Evolutionary conservation across 768 basidiomycete genomes (phyloP), one percentile per base, ranked within the genome.

Genomic region (Tremella yokohamensis): DNA sequence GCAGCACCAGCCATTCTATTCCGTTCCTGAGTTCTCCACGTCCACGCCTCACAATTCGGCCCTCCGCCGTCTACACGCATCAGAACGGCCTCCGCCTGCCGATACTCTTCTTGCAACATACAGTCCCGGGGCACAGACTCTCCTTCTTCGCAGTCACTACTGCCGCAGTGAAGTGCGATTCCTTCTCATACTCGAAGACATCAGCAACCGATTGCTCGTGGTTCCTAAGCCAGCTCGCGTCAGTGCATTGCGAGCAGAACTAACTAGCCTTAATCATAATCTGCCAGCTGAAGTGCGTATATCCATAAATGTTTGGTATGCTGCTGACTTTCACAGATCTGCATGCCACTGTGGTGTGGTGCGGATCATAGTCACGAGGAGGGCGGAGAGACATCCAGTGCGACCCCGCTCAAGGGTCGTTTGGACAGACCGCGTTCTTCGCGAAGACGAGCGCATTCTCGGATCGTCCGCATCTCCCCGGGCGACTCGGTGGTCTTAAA

Each of bases 401-500:
- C 74, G 1, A 61, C 64, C 0, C 64, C 88, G 7, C 85, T 90
- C 13, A 87, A 88, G 72, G 73, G 76, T 22, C 79, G 81, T 22
- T 64, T 60, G 4, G 73, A 73, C 54, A 76, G 74, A 57, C 65
- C 76, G 19, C 74, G 77, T 13, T 69, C 69, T 26, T 75, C 76
- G 39, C 76, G 80, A 40, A 80, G 82, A 6, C 80, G 84, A 68
- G 84, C 88, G 4, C 94, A 98, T 74, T 92, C 97, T 74, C 87
- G 90, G 42, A 90, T 99, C 52, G 92, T 98, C 51, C 86, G 96
- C 63, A 94, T 99, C 70, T 93, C 94, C 11, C 94, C 96, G 2
- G 90, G 93, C 13, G 96, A 99, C 79, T 88, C 90, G 56, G 96
- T 98, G 45, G 96, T 98, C 9, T 82, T 99, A 24, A 99, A 99